Base-by-base conservation (phyloP, 441 rosid genomes). In the Jatropha multifida region DNA sequence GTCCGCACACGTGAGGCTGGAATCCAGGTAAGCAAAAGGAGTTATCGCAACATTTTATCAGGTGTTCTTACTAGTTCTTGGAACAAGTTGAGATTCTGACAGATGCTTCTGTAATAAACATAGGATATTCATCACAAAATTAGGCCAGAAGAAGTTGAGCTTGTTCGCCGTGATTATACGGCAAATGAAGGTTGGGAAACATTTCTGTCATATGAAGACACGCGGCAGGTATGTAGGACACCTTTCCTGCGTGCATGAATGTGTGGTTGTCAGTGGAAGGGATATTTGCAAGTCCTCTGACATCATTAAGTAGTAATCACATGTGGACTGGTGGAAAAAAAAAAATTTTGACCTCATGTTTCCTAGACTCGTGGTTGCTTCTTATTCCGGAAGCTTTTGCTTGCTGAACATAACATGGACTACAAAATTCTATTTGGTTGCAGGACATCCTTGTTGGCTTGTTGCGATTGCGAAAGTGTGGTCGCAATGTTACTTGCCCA, bases 111-210 rank as follows among this genome's bases (percentile, higher is more conserved):
- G 48, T 78, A 73, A 70, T 78, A 55, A 58, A 62, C 65, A 70
- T 81, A 96, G 99, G 99, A 94, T 78, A 96, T 96, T 76, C 99
- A 96, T 86, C 90, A 96, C 80, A 88, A 96, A 82, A 96, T 92
- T 80, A 94, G 70, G 85, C 98, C 97, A 8, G 99, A 96, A 81
- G 97, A 92, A 87, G 98, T 96, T 64, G 92, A 92, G 87, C 99
- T 96, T 81, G 97, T 94, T 76, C 97, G 99, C 54, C 99, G 97
- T 77, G 99, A 96, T 85, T 96, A 92, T 83, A 90, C 88, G 41
- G 99, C 99, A 72, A 96, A 96, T 82, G 94, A 91, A 86, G 97
- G 99, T 70, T 96, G 99, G 99, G 99, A 96, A 85, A 91, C 97
- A 63, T 96, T 96, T 81, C 89, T 96, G 70, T 96, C 99, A 4